Evolutionary conservation across 1,284 basidiomycete species (phyloP).

Genomic region (Trichosporon sp.): DNA sequence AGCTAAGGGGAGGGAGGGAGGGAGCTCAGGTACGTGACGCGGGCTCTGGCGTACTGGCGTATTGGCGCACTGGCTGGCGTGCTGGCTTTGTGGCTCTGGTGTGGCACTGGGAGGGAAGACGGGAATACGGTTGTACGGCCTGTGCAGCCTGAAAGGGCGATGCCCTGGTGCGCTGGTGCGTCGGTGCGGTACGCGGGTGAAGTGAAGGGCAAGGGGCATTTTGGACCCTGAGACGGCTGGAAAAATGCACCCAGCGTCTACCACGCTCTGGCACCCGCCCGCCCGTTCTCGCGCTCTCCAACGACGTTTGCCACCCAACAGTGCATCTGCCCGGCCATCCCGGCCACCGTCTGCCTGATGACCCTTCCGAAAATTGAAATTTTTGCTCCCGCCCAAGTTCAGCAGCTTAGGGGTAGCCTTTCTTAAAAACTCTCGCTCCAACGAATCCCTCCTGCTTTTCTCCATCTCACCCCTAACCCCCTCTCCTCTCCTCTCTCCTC

Average conservation of each 20-base stretch:
- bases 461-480: constrained; percentile 2
- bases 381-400: neutral
- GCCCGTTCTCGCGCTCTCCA: neutral
- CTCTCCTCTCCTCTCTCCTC: neutral
- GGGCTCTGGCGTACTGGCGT: neutral
- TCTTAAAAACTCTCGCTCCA: constrained; percentile 6
- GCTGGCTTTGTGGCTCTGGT: no score
- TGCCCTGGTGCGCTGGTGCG: neutral
- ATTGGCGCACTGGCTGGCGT: no score
- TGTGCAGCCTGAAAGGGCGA: no score
- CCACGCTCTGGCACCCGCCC: neutral
- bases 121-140: no score
- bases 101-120: neutral
- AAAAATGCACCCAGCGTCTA: neutral
- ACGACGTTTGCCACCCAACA: neutral
- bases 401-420: neutral
- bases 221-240: neutral
- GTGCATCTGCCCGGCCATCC: neutral
- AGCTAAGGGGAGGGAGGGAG: no score
- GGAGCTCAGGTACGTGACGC: neutral
- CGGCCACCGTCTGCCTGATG: neutral
- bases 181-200: neutral
- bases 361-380: neutral
- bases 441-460: neutral
- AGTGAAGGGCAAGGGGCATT: neutral